Base-by-base conservation (phyloP, 768 basidiomycete species). In the Cystofilobasidium bisporidii region DNA sequence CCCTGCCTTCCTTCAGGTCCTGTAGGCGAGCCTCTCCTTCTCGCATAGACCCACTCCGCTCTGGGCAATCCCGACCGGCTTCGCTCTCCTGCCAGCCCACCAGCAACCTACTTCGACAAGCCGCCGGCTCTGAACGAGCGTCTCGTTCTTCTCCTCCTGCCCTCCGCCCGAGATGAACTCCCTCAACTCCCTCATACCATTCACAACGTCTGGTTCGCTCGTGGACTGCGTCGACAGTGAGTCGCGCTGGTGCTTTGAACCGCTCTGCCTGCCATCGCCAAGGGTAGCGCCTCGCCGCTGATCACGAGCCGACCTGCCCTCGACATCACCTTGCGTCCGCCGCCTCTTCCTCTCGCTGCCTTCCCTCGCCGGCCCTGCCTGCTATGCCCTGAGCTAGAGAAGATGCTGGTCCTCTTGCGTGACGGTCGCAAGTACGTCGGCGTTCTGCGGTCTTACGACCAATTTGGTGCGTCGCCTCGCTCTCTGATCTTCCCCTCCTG, bases 141-240 rank as follows among this genome's bases (percentile, higher is more conserved):
- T n/a, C n/a, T n/a, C n/a, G n/a, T n/a, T n/a, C n/a, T n/a, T 36
- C 36, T 5, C 36, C 36, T 36, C 36, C 36, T 5, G 36, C 36
- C 36, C 38, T 40, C 1, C 4, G 24, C 36, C 30, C 26, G 53
- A 26, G 9, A 61, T 61, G 60, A 61, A 61, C 60, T 61, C 60
- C 22, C 60, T 96, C 91, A 91, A 96, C 80, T 91, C 91, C 65
- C 80, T 97, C 72, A 97, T 98, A 75, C 91, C 94, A 63, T 98
- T 98, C 81, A 99, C 96, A 69, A 99, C 96, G 26, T 97, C 93
- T 62, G 96, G 96, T 75, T 92, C 94, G 72, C 85, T 99, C 72
- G 89, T 97, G 79, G 96, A 98, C 83, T 91, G 91, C 79, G 96
- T 99, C 81, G 96, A 99, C 87, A 96, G 96, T 99, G 86, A 87